Evolutionary conservation across 2,329 filamentous ascomycete species (phyloP).

Genomic region (Colletotrichum cordylinicola): DNA sequence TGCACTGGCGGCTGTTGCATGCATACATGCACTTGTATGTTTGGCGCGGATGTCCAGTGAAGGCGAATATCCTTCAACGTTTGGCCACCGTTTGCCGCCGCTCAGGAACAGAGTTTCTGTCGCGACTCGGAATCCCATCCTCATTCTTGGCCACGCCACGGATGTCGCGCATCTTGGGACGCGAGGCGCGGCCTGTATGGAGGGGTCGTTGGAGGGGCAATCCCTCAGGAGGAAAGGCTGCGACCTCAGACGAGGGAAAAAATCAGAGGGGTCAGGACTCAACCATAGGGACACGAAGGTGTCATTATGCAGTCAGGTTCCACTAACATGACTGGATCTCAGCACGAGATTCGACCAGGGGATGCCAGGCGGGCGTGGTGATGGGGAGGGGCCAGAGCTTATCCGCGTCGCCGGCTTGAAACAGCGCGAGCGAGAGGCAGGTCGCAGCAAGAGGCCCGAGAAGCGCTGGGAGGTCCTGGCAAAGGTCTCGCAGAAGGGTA

Average conservation of each 20-base stretch:
- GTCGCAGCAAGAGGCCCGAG: background rate
- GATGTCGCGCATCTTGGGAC: slow-evolving; percentile 5
- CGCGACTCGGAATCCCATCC: background rate
- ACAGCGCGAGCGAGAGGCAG: slow-evolving; percentile 9
- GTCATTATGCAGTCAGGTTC: slow-evolving; percentile 20
- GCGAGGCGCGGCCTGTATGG: background rate
- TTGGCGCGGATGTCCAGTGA: background rate
- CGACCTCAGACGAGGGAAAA: background rate
- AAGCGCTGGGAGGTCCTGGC: background rate
- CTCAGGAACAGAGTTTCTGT: background rate
- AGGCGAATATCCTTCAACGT: background rate
- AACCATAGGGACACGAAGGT: slow-evolving; percentile 3
- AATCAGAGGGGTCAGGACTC: background rate
- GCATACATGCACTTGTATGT: background rate
- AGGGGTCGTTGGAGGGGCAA: slow-evolving; percentile 14
- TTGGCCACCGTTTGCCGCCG: background rate
- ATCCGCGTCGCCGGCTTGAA: slow-evolving; percentile 20
- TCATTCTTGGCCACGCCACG: background rate
- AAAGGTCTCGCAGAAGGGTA: background rate
- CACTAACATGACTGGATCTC: slow-evolving; percentile 17
- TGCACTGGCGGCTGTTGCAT: background rate
- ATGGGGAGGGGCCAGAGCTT: slow-evolving; percentile 11
- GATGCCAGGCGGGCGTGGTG: background rate
- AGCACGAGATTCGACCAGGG: slow-evolving; percentile 2
- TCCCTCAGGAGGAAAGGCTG: slow-evolving; percentile 10